Evolutionary conservation across 495 filamentous ascomycete genomes (phyloP), one percentile per base, ranked within the genome.

Genomic region (Aspergillus saccharolyticus): DNA sequence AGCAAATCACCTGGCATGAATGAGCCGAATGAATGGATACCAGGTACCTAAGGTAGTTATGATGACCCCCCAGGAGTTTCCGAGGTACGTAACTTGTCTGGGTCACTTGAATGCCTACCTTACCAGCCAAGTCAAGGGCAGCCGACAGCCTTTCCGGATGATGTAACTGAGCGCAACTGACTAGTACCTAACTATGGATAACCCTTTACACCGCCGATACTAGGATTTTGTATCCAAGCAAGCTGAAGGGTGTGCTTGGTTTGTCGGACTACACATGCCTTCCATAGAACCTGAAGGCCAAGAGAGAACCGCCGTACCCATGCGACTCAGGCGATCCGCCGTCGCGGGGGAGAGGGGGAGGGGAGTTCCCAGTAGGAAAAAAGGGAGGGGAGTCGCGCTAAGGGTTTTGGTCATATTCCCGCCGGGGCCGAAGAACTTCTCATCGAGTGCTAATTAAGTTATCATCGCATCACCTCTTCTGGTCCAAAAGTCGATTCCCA

Each of bases 11-110:
- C 44, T n/a, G 22, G 28, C 24, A 20, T 53, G 21, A 63, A 56
- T 63, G 61, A 57, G 14, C 39, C 19, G 28, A 45, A 21, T 56
- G 2, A 21, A 54, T 30, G 42, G 52, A 30, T 55, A 39, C 30
- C 16, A 22, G 30, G 30, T 20, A 9, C 10, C 19, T 5, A 19
- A 43, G 12, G n/a, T n/a, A n/a, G n/a, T 46, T 33, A 43, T 59
- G 53, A 52, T n/a, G n/a, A n/a, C n/a, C n/a, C 46, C 54, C 53
- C 51, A 44, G 42, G 44, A 54, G 45, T 54, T 54, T 50, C 61
- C 44, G 55, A 56, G 57, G 61, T 63, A 56, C 57, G 49, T 44
- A 55, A 59, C 42, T 58, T 44, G 54, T 50, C 57, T 51, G 53
- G 42, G 48, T 24, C 24, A 24, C 50, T 53, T 20, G 56, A 43